A percentile compares a stretch with the other conserved stretches of the same genome.
Evolutionary conservation across 768 basidiomycete genomes (phyloP).

Genomic region (Leucosporidium scottii): DNA sequence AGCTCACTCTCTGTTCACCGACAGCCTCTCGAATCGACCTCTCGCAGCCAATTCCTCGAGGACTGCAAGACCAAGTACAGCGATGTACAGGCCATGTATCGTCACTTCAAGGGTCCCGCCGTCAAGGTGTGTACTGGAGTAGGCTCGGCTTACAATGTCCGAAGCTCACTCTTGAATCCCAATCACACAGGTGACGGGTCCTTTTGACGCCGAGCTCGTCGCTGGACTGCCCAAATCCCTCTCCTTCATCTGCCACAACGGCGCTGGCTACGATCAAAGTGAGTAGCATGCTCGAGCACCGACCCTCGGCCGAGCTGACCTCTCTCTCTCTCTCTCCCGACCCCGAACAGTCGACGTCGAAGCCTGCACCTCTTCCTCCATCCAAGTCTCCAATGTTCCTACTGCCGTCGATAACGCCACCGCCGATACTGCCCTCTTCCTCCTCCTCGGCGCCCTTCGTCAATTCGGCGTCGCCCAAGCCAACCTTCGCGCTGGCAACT

Average conservation of each 20-base stretch:
- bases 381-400: conserved; percentile 57
- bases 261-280: conserved; percentile 86
- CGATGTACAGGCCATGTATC: conserved; percentile 67
- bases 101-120: conserved; percentile 57
- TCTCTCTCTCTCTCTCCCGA: background rate
- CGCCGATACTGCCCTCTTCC: conserved; percentile 78
- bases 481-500: conserved; percentile 41
- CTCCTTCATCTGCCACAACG: conserved; percentile 85
- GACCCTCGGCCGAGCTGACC: background rate
- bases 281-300: conserved; percentile 42
- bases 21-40: conserved; percentile 54
- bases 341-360: conserved; percentile 16
- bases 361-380: conserved; percentile 8
- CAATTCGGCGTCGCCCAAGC: conserved; percentile 63
- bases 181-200: conserved; percentile 52
- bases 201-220: conserved; percentile 74
- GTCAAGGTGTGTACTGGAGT: conserved; percentile 36
- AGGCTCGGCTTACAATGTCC: background rate
- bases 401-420: conserved; percentile 85
- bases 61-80: conserved; percentile 61
- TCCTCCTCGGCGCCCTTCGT: conserved; percentile 69
- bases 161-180: background rate
- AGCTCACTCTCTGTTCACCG: background rate
- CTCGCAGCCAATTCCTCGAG: conserved; percentile 62
- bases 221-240: conserved; percentile 58